Base-by-base conservation (phyloP, 2,329 filamentous ascomycete genomes). In the Aspergillus pseudoterreus region DNA sequence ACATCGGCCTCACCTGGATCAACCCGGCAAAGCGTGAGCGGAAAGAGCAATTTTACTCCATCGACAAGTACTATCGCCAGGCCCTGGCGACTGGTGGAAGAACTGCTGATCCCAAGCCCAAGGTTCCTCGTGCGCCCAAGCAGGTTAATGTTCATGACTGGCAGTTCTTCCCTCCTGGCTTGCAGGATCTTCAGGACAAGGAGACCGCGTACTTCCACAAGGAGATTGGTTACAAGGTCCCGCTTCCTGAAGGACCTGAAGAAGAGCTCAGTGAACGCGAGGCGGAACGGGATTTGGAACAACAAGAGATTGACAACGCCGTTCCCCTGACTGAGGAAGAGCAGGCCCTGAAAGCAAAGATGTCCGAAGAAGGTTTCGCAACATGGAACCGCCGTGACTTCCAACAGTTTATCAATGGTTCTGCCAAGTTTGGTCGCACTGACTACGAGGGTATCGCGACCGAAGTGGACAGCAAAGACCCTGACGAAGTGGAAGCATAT, bases 371-470 rank as follows among this genome's bases (percentile, higher is more conserved):
- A 68, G 94, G 95, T 8, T 99, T 99, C 63, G 86, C 85, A 2
- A 86, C 94, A 32, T 99, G 95, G 94, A 97, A 96, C 74, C 87
- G 91, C 63, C 86, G 95, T 62, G 95, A 99, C 71, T 99, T 97
- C 75, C 92, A 97, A 68, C 94, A 97, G 62, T 99, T 99, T 69
- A 81, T 99, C 73, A 96, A 97, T 64, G 92, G 90, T 17, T 95
- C 90, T 32, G 92, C 90, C 53, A 94, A 92, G 68, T 95, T 92
- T 65, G 94, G 94, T 2, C 89, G 94, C 43, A 84, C 82, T 36
- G 90, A 94, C 67, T 96, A 89, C 65, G 86, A 87, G 24, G 83
- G 83, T 38, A 99, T 99, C 62, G 84, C 92, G 0, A 82, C 86
- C 3, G 94, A 99, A 67, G 86, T 97, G 42, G 94, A 96, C 67